These are phyloP conservation scores for Rhizoclosmatium globosum DNA, from an alignment of 192 early-diverging fungal genomes.

Conservation along the genomic window DNA sequence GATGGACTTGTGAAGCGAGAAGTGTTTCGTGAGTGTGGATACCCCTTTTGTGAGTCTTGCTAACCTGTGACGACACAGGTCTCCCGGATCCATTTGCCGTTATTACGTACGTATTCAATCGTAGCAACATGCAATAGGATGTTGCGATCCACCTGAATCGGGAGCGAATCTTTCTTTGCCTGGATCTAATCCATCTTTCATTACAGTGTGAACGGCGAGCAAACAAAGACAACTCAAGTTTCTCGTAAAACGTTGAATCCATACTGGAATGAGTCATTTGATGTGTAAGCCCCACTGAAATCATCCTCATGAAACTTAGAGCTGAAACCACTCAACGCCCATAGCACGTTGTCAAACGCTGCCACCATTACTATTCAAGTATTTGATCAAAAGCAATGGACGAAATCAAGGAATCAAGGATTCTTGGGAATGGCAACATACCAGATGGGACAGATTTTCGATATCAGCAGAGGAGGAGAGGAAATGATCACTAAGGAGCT, in stretches of 20 bases:
- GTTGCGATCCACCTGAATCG: background rate
- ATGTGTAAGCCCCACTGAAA: slow-evolving; percentile 59
- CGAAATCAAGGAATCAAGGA: slow-evolving; percentile 66
- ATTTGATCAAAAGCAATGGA: slow-evolving; percentile 98
- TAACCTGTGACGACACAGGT: slow-evolving; percentile 47
- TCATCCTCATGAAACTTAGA: background rate
- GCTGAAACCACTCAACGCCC: background rate
- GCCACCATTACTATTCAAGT: slow-evolving; percentile 93
- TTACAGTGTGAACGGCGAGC: slow-evolving; percentile 84
- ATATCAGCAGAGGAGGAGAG: slow-evolving; percentile 79
- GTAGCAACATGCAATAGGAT: background rate
- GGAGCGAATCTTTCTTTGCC: background rate
- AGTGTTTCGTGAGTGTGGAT: slow-evolving; percentile 74
- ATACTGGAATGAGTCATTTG: slow-evolving; percentile 95
- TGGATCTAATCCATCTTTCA: background rate
- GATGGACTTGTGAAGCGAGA: slow-evolving; percentile 92
- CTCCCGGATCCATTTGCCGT: slow-evolving; percentile 97
- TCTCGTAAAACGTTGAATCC: slow-evolving; percentile 92
- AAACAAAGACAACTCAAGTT: slow-evolving; percentile 89
- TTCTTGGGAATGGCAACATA: slow-evolving; percentile 94
- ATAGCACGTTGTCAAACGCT: slow-evolving; percentile 72
- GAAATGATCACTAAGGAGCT: slow-evolving; percentile 92
- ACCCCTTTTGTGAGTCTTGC: slow-evolving; percentile 9
- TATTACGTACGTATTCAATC: slow-evolving; percentile 66
- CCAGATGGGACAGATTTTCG: slow-evolving; percentile 82